Evolutionary conservation across 805 yeast genomes (phyloP), one percentile per base, ranked within the genome.

Genomic region (Cyberlindnera veronae): DNA sequence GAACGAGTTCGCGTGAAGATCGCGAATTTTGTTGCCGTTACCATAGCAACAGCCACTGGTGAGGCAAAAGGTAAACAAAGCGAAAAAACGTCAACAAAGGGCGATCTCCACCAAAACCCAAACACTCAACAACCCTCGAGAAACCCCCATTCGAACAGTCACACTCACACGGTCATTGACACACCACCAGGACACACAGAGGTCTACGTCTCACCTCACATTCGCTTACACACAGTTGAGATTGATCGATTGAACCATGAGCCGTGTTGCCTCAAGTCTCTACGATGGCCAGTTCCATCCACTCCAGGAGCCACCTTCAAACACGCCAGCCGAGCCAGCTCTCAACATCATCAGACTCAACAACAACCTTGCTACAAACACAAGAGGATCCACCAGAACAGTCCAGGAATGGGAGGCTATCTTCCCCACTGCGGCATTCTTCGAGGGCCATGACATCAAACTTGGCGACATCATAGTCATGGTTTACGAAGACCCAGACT

Each of bases 341-440:
- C 41, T 53, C 19, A 53, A 54, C 35, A 31, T 51, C 24, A 39
- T 55, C 28, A 48, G 53, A 28, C 26, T 54, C 9, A 48, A 44
- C 39, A 54, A 50, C 46, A 51, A 47, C 29, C 31, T 51, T 3
- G 48, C 28, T 28, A 32, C 44, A 2, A 42, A 47, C 13, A 40
- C 20, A n/a, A 50, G 41, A 29, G 47, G 45, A 19, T 48, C 49
- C 29, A 42, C 39, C 31, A 54, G 44, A 29, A 38, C 55, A 5
- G 22, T 19, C 8, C 44, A 55, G 2, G 61, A 62, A 29, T 76
- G 82, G 82, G 41, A 53, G 3, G 44, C 60, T 1, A 48, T 76
- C 5, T 65, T 75, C 29, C 65, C 76, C 3, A 52, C 64, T 12
- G 76, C 81, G 6, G 81, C 75, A 0, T 76, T 72, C 48, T 80